A percentile compares a stretch with the other conserved stretches of the same genome.
These are phyloP conservation scores for Sherardia arvensis DNA, from an alignment of 257 asterid genomes.

Conservation along the genomic window DNA sequence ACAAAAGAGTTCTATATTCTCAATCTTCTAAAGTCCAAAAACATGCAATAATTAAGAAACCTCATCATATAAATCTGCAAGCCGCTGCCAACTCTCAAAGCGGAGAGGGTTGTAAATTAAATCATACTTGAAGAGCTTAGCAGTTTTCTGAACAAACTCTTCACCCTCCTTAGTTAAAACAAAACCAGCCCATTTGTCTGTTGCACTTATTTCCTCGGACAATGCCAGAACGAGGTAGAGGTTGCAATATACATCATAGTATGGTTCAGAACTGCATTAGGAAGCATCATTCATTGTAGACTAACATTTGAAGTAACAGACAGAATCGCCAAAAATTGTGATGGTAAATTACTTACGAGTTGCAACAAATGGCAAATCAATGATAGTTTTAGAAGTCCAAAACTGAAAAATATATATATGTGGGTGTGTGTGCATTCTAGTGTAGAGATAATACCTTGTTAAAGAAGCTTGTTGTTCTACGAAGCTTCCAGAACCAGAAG, in stretches of 20 bases:
- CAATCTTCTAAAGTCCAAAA: slow-evolving; percentile 3
- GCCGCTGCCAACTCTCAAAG: slow-evolving; percentile 97
- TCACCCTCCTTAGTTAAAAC: slow-evolving; percentile 94
- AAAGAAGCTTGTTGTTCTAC: slow-evolving; percentile 42
- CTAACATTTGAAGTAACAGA: slow-evolving; percentile 2
- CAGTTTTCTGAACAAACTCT: slow-evolving; percentile 75
- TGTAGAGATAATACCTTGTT: slow-evolving; percentile 36
- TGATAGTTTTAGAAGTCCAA: neutral
- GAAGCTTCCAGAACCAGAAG: slow-evolving; percentile 46
- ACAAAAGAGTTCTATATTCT: neutral
- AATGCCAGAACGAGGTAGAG: slow-evolving; percentile 80
- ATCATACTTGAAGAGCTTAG: slow-evolving; percentile 91
- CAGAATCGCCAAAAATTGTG: neutral
- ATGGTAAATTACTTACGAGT: neutral
- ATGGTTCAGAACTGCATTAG: slow-evolving; percentile 76
- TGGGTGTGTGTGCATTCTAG: slow-evolving; percentile 10
- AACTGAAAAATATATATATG: neutral
- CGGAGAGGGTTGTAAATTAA: slow-evolving; percentile 79
- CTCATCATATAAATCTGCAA: slow-evolving; percentile 94
- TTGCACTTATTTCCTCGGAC: slow-evolving; percentile 89
- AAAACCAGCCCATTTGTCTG: slow-evolving; percentile 99
- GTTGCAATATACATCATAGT: slow-evolving; percentile 77
- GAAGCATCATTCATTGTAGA: slow-evolving; percentile 6
- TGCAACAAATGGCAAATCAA: neutral
- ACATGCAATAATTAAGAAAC: slow-evolving; percentile 28